phyloP scores from a whole-genome alignment of 129 eudicot genomes.

The Artemisia annua region DNA sequence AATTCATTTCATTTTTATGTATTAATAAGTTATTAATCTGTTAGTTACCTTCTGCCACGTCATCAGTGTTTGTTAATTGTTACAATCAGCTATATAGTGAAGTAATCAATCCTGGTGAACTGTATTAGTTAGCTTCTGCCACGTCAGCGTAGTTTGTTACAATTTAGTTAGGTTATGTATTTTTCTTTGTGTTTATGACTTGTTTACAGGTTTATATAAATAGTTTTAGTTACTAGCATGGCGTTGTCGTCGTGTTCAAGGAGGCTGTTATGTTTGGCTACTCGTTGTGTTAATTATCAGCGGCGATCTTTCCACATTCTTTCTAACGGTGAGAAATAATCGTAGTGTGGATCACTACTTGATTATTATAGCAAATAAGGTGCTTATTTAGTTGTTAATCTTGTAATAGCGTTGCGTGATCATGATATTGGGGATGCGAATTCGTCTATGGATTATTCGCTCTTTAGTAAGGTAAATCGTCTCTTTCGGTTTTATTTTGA shows the following conservation, averaged over 20 bases:
- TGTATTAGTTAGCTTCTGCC: not conserved
- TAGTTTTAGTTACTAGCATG: conserved; percentile 23
- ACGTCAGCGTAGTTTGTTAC: too few species aligned
- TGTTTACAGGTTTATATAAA: conserved; percentile 11
- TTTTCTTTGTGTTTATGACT: too few species aligned
- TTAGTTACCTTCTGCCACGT: not conserved
- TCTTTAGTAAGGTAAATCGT: conserved; percentile 23
- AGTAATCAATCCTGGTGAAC: too few species aligned
- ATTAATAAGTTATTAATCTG: too few species aligned
- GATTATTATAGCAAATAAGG: not conserved
- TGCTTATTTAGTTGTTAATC: conserved; percentile 6
- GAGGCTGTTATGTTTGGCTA: conserved; percentile 25
- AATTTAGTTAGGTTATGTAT: too few species aligned
- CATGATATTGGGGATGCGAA: conserved; percentile 20
- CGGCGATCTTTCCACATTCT: conserved; percentile 27
- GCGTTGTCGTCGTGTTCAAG: conserved; percentile 30
- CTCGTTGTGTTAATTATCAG: conserved; percentile 23
- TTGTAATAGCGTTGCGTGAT: conserved; percentile 25
- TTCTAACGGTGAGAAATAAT: conserved; percentile 21
- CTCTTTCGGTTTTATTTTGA: not conserved
- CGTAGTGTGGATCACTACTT: conserved; percentile 10
- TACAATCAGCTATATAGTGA: too few species aligned
- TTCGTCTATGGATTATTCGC: conserved; percentile 16
- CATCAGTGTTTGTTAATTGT: too few species aligned
- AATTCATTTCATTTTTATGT: too few species aligned